phyloP scores from a whole-genome alignment of 352 stramenopile genomes.

The Phytophthora pinifolia region DNA sequence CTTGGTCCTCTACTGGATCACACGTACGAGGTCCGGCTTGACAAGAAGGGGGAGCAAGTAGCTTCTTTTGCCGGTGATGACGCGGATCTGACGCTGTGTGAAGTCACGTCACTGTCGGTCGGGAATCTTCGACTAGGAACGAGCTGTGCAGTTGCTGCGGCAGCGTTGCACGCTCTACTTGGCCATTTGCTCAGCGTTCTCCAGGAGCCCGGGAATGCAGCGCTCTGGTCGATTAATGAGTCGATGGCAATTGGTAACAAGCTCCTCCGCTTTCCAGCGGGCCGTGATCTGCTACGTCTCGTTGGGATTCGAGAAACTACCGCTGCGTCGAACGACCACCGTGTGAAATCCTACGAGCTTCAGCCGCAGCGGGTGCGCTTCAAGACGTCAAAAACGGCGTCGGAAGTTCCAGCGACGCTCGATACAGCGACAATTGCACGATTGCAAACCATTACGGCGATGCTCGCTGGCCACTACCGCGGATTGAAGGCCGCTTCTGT shows the following conservation, averaged over 20 bases:
- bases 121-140: conserved; percentile 40
- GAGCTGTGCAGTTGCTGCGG: conserved; percentile 17
- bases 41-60: conserved; percentile 4
- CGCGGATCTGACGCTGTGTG: conserved; percentile 34
- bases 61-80: neutral
- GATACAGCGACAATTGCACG: conserved; percentile 31
- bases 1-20: conserved; percentile 58
- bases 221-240: conserved; percentile 35
- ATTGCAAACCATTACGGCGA: conserved; percentile 39
- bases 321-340: neutral
- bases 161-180: conserved; percentile 34
- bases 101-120: conserved; percentile 42
- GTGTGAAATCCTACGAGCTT: conserved; percentile 26
- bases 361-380: conserved; percentile 45
- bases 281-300: conserved; percentile 38
- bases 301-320: conserved; percentile 33
- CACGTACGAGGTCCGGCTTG: conserved; percentile 33
- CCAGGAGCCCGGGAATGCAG: conserved; percentile 40
- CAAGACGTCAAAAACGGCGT: conserved; percentile 27
- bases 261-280: conserved; percentile 23
- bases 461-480: conserved; percentile 50
- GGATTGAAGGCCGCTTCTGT: conserved; percentile 37
- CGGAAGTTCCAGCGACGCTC: conserved; percentile 15
- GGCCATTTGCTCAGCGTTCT: conserved; percentile 32
- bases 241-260: conserved; percentile 27